Conservation (phyloP, 2,329 filamentous ascomycete species). For the Sporothrix phasma region DNA sequence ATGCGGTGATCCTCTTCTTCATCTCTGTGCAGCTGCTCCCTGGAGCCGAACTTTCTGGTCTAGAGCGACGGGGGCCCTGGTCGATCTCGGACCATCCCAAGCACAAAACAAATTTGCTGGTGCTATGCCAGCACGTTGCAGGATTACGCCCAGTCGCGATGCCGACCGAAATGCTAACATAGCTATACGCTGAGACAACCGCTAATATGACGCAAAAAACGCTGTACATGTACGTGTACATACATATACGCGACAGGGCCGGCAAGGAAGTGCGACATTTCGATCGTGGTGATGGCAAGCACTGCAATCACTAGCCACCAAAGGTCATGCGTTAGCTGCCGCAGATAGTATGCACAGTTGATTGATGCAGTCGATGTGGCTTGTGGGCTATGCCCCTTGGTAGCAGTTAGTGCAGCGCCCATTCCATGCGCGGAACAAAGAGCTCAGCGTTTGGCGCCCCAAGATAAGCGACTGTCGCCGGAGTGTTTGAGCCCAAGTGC, state of each 20-base stretch:
- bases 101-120: slow-evolving; percentile 46
- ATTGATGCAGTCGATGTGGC: slow-evolving; percentile 40
- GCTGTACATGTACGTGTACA: too few species aligned
- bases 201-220: slow-evolving; percentile 51
- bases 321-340: slow-evolving; percentile 52
- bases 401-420: slow-evolving; percentile 25
- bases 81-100: slow-evolving; percentile 44
- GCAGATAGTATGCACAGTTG: slow-evolving; percentile 48
- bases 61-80: slow-evolving; percentile 45
- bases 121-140: slow-evolving; percentile 42
- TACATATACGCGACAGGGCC: slow-evolving; percentile 45
- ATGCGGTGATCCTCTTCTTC: slow-evolving; percentile 35
- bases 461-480: neutral
- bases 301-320: slow-evolving; percentile 55
- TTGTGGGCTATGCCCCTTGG: slow-evolving; percentile 23
- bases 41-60: slow-evolving; percentile 41
- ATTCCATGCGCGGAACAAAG: slow-evolving; percentile 35
- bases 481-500: neutral
- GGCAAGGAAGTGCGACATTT: slow-evolving; percentile 42
- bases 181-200: slow-evolving; percentile 47
- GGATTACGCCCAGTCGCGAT: slow-evolving; percentile 41
- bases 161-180: slow-evolving; percentile 48
- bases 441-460: slow-evolving; percentile 28
- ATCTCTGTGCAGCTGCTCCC: slow-evolving; percentile 28
- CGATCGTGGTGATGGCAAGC: slow-evolving; percentile 49